These are phyloP conservation scores for Protomyces gravidus DNA, from an alignment of 1,139 yeast genomes.

Conservation along the genomic window DNA sequence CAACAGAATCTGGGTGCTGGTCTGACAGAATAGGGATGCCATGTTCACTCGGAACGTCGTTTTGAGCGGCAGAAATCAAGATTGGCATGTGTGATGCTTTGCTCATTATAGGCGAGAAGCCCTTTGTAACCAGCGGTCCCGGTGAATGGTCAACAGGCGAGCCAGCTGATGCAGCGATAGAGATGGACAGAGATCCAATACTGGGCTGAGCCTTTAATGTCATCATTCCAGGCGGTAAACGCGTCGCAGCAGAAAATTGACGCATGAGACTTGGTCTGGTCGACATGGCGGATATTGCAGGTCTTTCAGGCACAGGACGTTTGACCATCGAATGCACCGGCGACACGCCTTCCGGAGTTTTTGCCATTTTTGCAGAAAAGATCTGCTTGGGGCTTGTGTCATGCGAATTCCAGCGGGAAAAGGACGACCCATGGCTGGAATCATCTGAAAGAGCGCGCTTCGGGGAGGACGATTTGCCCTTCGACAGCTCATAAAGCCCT, in stretches of 20 bases:
- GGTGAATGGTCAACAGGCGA: background rate
- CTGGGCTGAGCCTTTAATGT: slow-evolving; percentile 20
- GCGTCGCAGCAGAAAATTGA: background rate
- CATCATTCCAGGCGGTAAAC: slow-evolving; percentile 1
- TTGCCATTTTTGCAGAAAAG: no score
- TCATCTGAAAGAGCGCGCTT: background rate
- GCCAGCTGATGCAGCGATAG: background rate
- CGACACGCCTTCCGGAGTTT: no score
- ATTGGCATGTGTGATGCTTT: background rate
- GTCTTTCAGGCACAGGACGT: background rate
- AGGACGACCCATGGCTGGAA: background rate
- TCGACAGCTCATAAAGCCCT: slow-evolving; percentile 13
- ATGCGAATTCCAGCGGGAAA: background rate
- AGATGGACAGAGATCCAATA: slow-evolving; percentile 5
- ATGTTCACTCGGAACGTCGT: background rate
- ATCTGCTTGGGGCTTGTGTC: background rate
- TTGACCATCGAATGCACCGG: background rate
- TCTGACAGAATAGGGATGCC: background rate
- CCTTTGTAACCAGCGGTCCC: background rate
- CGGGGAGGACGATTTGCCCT: background rate
- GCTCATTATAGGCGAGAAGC: background rate
- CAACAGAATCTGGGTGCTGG: background rate
- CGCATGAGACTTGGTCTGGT: background rate
- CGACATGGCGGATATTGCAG: background rate
- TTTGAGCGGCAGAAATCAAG: background rate